A percentile compares a stretch with the other conserved stretches of the same genome.
Evolutionary conservation across 1,284 basidiomycete genomes (phyloP).

Genomic region (Cryptococcus depauperatus): DNA sequence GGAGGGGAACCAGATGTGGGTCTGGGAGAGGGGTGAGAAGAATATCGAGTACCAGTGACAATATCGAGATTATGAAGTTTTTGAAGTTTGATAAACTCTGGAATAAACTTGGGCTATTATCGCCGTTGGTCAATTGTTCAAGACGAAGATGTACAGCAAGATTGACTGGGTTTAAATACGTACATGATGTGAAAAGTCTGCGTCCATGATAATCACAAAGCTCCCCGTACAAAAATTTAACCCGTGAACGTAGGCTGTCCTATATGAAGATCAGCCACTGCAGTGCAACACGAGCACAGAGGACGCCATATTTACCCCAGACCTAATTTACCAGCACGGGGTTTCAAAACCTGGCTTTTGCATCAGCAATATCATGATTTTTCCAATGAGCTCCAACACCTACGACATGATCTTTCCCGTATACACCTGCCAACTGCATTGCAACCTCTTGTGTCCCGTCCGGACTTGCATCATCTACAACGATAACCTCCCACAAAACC

Average conservation of each 20-base stretch:
- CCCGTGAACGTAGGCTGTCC: slow-evolving; percentile 86
- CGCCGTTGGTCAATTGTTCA: slow-evolving; percentile 5
- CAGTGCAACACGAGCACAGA: not conserved
- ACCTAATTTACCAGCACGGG: slow-evolving; percentile 78
- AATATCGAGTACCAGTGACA: slow-evolving; percentile 84
- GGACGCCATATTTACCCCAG: slow-evolving; percentile 55
- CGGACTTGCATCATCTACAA: slow-evolving; percentile 85
- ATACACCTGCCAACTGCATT: slow-evolving; percentile 61
- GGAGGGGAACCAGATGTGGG: slow-evolving; percentile 16
- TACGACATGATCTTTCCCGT: slow-evolving; percentile 77
- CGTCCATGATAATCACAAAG: slow-evolving; percentile 94
- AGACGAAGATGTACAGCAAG: not conserved
- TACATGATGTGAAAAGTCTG: slow-evolving; percentile 90
- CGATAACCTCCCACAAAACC: slow-evolving; percentile 71
- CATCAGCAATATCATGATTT: slow-evolving; percentile 2
- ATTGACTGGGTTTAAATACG: slow-evolving; percentile 24
- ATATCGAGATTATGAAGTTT: slow-evolving; percentile 74
- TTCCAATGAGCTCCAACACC: not conserved
- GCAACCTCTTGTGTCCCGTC: slow-evolving; percentile 87
- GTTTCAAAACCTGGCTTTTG: slow-evolving; percentile 67
- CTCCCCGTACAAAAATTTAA: slow-evolving; percentile 80
- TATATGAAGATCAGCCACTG: too few relatives aligned
- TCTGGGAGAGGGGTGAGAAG: slow-evolving; percentile 32
- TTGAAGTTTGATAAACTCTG: slow-evolving; percentile 74
- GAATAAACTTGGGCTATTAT: slow-evolving; percentile 80